Conservation (phyloP, 345 rosid species). For the Salix caprea region DNA sequence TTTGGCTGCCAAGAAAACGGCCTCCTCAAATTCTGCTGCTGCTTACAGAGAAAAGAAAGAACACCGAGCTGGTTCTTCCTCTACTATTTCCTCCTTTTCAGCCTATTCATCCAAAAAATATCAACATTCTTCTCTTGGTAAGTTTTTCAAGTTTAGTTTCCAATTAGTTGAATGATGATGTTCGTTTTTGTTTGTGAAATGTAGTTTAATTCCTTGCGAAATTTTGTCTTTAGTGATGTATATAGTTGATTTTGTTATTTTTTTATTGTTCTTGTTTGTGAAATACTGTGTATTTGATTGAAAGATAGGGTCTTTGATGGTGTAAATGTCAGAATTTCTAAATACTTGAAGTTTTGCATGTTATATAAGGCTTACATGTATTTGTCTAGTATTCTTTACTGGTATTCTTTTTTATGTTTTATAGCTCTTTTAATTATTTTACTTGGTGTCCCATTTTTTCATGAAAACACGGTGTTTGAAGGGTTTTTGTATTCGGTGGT, state of each 20-base stretch:
- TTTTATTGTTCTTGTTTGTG: neutral
- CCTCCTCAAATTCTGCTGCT: slow-evolving; percentile 13
- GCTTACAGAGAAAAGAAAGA: slow-evolving; percentile 1
- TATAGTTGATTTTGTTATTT: neutral
- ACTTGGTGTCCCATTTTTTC: too few relatives aligned
- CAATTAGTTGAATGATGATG: neutral
- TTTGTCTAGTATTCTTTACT: neutral
- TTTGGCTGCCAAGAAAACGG: slow-evolving; percentile 74
- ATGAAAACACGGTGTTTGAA: too few relatives aligned
- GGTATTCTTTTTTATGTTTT: too few relatives aligned
- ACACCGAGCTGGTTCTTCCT: slow-evolving; percentile 4
- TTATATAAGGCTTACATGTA: neutral
- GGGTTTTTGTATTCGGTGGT: too few relatives aligned
- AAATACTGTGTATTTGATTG: neutral
- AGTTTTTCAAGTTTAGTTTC: neutral
- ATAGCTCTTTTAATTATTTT: too few relatives aligned
- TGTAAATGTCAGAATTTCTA: neutral
- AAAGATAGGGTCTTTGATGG: neutral
- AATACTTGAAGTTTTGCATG: neutral
- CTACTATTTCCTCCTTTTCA: slow-evolving; percentile 12
- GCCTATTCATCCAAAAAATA: slow-evolving; percentile 10
- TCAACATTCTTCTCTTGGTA: slow-evolving; percentile 20
- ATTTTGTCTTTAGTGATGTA: neutral
- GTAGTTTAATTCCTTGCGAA: neutral
- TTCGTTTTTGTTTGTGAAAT: neutral